Evolutionary conservation across 1,284 basidiomycete genomes (phyloP).

Genomic region (Tilletia caries): DNA sequence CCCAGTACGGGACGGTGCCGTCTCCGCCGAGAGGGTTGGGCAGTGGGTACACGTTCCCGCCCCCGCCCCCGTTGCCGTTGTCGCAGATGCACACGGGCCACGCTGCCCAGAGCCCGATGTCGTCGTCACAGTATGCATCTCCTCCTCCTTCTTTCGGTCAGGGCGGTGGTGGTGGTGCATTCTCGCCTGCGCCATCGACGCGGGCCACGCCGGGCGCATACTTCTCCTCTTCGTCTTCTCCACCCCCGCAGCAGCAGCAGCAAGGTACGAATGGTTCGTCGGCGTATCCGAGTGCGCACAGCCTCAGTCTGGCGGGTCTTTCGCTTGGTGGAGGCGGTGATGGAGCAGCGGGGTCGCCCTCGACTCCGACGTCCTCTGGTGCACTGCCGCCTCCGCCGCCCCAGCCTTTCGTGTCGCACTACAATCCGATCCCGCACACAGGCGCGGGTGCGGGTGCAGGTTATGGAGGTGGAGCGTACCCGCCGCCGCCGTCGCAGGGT

Average conservation of each 20-base stretch:
- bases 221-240: not conserved
- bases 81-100: not conserved
- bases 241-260: too few species aligned
- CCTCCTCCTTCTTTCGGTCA: not conserved
- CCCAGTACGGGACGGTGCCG: not conserved
- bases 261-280: too few species aligned
- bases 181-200: not conserved
- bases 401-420: conserved; percentile 2
- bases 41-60: not conserved
- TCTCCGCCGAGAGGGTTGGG: not conserved
- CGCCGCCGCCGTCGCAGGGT: conserved; percentile 14
- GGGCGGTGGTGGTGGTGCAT: too few species aligned
- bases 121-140: not conserved
- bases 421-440: not conserved
- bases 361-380: too few species aligned
- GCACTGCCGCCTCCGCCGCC: conserved; percentile 1
- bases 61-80: not conserved
- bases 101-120: not conserved
- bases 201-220: not conserved
- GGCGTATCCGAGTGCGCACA: not conserved
- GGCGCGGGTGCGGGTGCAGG: not conserved
- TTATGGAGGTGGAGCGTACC: not conserved
- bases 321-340: not conserved
- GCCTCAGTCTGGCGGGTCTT: conserved; percentile 7
- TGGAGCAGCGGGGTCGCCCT: not conserved